phyloP scores from a whole-genome alignment of 2,329 filamentous ascomycete genomes.

The Scedosporium minutisporum region DNA sequence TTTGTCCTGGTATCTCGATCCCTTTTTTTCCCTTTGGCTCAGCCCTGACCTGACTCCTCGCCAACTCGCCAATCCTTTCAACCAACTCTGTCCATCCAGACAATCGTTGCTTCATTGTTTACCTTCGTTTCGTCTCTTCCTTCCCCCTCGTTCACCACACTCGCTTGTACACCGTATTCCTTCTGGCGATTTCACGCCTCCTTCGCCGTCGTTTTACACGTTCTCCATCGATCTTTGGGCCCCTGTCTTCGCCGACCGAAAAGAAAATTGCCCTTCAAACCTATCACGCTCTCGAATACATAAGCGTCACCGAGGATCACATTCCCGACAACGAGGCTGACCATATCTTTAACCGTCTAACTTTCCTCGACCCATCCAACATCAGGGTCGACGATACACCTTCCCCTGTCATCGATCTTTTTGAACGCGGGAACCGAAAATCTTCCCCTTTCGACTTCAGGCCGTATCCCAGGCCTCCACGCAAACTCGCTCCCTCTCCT shows the following conservation, averaged over 20 bases:
- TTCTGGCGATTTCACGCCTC: not conserved
- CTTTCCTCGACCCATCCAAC: no score
- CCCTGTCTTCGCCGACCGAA: no score
- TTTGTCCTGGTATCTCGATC: not conserved
- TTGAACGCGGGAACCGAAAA: no score
- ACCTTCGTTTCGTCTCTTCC: not conserved
- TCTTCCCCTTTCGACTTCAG: no score
- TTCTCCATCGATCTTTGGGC: not conserved
- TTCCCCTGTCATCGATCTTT: no score
- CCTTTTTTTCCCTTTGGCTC: conserved; percentile 1
- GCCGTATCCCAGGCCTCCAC: not conserved
- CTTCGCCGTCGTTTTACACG: not conserved
- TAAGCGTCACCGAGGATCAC: no score
- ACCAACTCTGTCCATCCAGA: not conserved
- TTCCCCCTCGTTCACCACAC: not conserved
- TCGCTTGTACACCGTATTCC: not conserved
- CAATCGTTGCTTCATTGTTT: conserved; percentile 1
- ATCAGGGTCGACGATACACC: no score
- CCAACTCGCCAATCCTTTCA: not conserved
- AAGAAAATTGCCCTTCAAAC: no score
- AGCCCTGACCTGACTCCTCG: not conserved
- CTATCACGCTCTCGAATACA: no score
- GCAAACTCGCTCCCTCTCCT: not conserved
- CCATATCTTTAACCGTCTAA: no score
- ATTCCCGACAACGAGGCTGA: no score